These are phyloP conservation scores for Panaeolus papilionaceus DNA, from an alignment of 768 basidiomycete genomes.

Conservation along the genomic window DNA sequence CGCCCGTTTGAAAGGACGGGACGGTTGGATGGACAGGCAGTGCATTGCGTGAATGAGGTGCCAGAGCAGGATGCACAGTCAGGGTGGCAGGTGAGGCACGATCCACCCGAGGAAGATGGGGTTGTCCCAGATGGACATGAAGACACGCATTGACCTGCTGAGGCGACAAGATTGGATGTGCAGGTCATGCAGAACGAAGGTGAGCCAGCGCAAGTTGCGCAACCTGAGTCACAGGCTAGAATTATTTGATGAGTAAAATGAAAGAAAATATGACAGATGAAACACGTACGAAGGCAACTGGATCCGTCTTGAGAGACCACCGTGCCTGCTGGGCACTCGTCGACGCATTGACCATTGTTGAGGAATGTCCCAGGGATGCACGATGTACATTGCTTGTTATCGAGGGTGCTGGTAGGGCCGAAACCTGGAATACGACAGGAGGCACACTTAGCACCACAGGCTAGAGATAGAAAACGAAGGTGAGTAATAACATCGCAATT, in stretches of 20 bases:
- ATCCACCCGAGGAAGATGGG: conserved; percentile 52
- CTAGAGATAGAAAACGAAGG: conserved; percentile 39
- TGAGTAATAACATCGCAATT: conserved; percentile 10
- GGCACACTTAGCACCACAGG: conserved; percentile 79
- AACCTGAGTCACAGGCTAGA: conserved; percentile 74
- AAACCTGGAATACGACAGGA: conserved; percentile 78
- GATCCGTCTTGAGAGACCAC: conserved; percentile 76
- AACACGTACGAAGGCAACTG: conserved; percentile 63
- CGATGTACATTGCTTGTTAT: conserved; percentile 73
- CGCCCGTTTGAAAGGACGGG: conserved; percentile 80
- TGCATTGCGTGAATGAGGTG: conserved; percentile 75
- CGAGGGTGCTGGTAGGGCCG: conserved; percentile 64
- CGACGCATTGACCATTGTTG: conserved; percentile 71
- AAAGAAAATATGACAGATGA: background rate
- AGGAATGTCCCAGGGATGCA: conserved; percentile 84
- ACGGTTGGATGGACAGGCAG: conserved; percentile 66
- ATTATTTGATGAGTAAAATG: background rate
- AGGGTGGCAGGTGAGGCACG: conserved; percentile 79
- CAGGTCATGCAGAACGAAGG: conserved; percentile 80
- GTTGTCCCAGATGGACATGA: conserved; percentile 77
- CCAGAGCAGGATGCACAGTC: conserved; percentile 85
- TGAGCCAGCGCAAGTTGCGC: conserved; percentile 70
- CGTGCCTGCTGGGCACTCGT: conserved; percentile 73
- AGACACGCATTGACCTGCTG: conserved; percentile 72
- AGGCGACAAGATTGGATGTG: conserved; percentile 67